phyloP scores from a whole-genome alignment of 768 basidiomycete genomes.

The Leucogyrophana mollusca region DNA sequence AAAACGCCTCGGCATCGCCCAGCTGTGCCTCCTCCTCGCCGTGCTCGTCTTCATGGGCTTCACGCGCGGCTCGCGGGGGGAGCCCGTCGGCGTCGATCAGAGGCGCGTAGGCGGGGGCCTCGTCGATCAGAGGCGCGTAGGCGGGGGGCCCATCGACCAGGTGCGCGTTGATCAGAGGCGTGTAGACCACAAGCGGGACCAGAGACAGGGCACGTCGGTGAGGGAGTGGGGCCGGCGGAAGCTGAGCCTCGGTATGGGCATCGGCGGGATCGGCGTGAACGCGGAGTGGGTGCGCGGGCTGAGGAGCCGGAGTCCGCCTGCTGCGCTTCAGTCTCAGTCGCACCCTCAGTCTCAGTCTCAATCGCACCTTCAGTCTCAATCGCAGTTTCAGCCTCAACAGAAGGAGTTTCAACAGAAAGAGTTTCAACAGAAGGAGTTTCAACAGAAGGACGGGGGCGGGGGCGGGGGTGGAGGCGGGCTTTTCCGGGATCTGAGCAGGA shows the following conservation, averaged over 20 bases:
- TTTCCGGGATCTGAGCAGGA: too few species aligned
- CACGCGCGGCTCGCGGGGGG: conserved; percentile 59
- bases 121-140: conserved; percentile 8
- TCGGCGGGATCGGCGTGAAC: conserved; percentile 32
- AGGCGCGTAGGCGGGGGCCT: too few species aligned
- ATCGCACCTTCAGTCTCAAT: not conserved
- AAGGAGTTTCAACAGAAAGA: too few species aligned
- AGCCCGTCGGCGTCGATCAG: conserved; percentile 6
- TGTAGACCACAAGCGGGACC: too few species aligned
- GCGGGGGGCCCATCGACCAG: conserved; percentile 9
- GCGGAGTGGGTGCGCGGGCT: conserved; percentile 21
- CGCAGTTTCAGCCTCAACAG: not conserved
- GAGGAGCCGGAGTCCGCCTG: conserved; percentile 30
- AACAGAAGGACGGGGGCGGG: too few species aligned
- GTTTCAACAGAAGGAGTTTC: too few species aligned
- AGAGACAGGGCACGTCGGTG: conserved; percentile 21
- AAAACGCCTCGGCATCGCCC: conserved; percentile 86
- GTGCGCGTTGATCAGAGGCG: too few species aligned
- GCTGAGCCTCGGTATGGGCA: conserved; percentile 55
- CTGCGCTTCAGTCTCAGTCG: too few species aligned
- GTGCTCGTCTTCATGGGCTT: conserved; percentile 86
- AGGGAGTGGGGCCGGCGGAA: conserved; percentile 58
- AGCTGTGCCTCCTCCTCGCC: conserved; percentile 78
- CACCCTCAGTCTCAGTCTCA: not conserved
- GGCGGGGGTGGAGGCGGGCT: too few species aligned